Evolutionary conservation across 345 rosid genomes (phyloP).

Genomic region (Euphorbia tirucalli): DNA sequence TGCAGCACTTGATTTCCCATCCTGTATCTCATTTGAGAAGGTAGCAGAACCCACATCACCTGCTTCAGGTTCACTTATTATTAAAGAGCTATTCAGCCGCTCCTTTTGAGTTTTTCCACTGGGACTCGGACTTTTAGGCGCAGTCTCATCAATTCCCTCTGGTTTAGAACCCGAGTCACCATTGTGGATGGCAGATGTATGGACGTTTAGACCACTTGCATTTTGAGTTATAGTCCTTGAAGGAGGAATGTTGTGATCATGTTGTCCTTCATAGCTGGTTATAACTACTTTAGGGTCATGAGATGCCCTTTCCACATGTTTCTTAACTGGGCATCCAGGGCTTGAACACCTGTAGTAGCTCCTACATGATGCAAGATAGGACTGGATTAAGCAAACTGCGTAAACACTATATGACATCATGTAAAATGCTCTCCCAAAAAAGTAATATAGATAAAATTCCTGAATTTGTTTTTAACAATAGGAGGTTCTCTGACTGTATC

Average conservation of each 20-base stretch:
- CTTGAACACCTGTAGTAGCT: conserved; percentile 96
- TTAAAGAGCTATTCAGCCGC: conserved; percentile 29
- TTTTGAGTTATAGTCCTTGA: conserved; percentile 66
- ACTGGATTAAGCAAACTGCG: conserved; percentile 9
- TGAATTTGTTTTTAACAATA: background rate
- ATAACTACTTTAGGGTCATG: conserved; percentile 63
- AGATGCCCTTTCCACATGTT: conserved; percentile 81
- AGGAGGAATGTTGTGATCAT: conserved; percentile 80
- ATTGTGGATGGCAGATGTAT: conserved; percentile 22
- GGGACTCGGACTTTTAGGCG: conserved; percentile 23
- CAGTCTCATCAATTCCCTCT: conserved; percentile 34
- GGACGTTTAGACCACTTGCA: conserved; percentile 24
- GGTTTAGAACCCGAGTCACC: conserved; percentile 35
- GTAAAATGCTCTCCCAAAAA: background rate
- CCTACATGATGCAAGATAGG: conserved; percentile 41
- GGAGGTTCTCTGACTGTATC: background rate
- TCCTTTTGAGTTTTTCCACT: conserved; percentile 31
- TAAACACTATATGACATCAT: background rate
- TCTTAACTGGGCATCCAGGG: conserved; percentile 87
- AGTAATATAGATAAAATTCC: background rate
- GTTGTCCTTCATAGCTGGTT: conserved; percentile 87
- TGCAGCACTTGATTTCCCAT: conserved; percentile 21
- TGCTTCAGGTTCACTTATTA: conserved; percentile 30
- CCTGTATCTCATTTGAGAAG: conserved; percentile 27
- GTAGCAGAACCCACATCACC: conserved; percentile 14